Evolutionary conservation across 2,329 filamentous ascomycete species (phyloP).

Genomic region (Mariannaea sp.): DNA sequence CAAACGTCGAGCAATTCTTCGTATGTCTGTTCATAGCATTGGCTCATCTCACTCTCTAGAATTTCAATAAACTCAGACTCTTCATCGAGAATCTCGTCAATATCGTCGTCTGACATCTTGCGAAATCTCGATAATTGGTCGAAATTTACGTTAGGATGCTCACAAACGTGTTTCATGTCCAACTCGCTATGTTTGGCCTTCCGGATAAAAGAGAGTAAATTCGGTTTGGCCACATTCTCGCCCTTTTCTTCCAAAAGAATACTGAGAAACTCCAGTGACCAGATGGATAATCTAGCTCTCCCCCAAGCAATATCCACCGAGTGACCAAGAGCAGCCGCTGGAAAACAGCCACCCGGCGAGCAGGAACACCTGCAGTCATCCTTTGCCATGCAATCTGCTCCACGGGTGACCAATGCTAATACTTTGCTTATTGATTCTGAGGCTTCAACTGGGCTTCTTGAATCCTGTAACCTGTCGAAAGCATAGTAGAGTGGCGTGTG

Average conservation of each 20-base stretch:
- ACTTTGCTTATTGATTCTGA: not conserved
- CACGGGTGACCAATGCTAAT: not conserved
- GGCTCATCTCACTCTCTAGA: slow-evolving; percentile 1
- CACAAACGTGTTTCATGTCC: slow-evolving; percentile 2
- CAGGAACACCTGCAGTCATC: slow-evolving; percentile 10
- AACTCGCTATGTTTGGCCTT: not conserved
- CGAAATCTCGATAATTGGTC: not conserved
- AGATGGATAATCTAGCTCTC: not conserved
- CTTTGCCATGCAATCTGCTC: not conserved
- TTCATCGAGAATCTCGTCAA: not conserved
- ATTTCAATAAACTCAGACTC: not conserved
- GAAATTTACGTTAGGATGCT: not conserved
- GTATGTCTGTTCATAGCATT: not conserved
- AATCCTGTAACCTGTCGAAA: not conserved
- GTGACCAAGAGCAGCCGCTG: not conserved
- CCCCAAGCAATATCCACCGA: not conserved
- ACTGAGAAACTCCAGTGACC: not conserved
- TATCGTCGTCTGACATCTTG: not conserved
- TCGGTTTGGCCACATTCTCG: not conserved
- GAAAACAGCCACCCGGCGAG: slow-evolving; percentile 1
- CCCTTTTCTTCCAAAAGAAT: not conserved
- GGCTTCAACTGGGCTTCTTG: not conserved
- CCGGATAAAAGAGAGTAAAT: not conserved
- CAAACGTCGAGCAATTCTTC: not conserved
- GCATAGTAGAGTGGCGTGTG: not conserved